These are phyloP conservation scores for Kazachstania viticola DNA, from an alignment of 805 yeast species.

Conservation along the genomic window DNA sequence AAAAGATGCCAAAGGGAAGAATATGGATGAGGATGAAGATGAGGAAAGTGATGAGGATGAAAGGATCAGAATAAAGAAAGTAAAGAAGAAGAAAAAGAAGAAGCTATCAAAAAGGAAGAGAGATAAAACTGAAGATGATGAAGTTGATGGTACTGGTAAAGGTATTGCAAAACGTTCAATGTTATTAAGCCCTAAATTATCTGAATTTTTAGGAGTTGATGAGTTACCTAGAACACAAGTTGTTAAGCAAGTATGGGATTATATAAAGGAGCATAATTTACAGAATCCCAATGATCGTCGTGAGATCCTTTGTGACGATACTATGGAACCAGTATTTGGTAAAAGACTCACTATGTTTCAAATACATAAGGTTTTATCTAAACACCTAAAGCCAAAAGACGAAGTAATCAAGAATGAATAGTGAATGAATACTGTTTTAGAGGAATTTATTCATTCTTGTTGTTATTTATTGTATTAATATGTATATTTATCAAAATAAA, in stretches of 20 bases:
- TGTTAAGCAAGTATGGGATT: constrained; percentile 58
- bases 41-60: constrained; percentile 7
- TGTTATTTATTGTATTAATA: no score
- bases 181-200: constrained; percentile 41
- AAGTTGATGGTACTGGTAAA: constrained; percentile 1
- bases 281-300: constrained; percentile 61
- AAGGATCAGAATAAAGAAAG: constrained; percentile 8
- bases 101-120: constrained; percentile 7
- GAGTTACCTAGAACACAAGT: constrained; percentile 56
- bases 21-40: constrained; percentile 31
- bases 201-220: constrained; percentile 34
- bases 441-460: no score
- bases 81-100: constrained; percentile 5
- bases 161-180: constrained; percentile 31
- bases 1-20: constrained; percentile 23
- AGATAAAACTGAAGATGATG: not conserved
- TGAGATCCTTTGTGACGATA: constrained; percentile 52
- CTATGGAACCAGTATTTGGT: constrained; percentile 47
- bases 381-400: constrained; percentile 31
- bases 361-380: constrained; percentile 42
- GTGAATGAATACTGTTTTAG: no score
- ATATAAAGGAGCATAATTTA: constrained; percentile 48
- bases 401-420: no score
- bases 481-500: no score
- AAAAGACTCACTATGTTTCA: constrained; percentile 45